Evolutionary conservation across 768 basidiomycete genomes (phyloP).

Genomic region (Ramaria rubella): DNA sequence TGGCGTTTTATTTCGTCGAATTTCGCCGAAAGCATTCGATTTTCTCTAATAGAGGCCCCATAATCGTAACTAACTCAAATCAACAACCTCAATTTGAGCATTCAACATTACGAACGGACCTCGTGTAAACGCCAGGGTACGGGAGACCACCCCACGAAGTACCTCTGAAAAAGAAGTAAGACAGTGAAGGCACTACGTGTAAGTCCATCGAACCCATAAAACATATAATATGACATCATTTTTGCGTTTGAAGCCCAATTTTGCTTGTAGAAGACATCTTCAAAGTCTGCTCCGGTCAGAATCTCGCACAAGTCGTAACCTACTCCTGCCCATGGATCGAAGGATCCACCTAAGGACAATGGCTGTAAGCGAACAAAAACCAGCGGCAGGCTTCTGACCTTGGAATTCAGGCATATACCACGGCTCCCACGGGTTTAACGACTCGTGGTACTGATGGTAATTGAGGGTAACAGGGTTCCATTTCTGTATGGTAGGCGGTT

Average conservation of each 20-base stretch:
- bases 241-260: conserved; percentile 81
- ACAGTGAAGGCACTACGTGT: neutral
- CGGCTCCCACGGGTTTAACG: conserved; percentile 43
- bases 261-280: conserved; percentile 72
- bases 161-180: conserved; percentile 4
- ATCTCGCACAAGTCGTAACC: conserved; percentile 53
- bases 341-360: conserved; percentile 73
- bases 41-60: conserved; percentile 48
- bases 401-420: conserved; percentile 59
- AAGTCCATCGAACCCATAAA: conserved; percentile 51
- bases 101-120: conserved; percentile 18
- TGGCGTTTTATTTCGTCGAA: conserved; percentile 74
- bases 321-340: conserved; percentile 65
- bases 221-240: conserved; percentile 79
- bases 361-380: conserved; percentile 13
- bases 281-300: conserved; percentile 67
- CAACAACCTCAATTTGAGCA: too few species aligned
- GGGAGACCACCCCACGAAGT: conserved; percentile 74
- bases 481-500: neutral
- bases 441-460: conserved; percentile 58
- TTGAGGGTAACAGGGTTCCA: conserved; percentile 62
- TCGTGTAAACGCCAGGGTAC: conserved; percentile 65
- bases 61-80: conserved; percentile 74
- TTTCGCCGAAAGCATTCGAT: conserved; percentile 58
- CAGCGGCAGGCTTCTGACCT: conserved; percentile 4